Evolutionary conservation across 805 yeast genomes (phyloP).

Genomic region (Vanderwaltozyma verrucispora): DNA sequence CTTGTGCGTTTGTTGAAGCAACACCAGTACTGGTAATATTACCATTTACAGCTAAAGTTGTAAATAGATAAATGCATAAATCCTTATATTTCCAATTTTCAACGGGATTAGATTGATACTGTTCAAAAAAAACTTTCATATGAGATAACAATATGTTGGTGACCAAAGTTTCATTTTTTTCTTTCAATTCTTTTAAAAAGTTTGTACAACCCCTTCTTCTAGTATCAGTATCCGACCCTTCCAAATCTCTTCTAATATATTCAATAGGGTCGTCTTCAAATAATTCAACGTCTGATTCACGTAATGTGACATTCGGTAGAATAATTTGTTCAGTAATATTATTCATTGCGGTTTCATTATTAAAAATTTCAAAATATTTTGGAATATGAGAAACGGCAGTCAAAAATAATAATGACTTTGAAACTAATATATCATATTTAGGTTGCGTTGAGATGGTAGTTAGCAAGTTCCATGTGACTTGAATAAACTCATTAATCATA

Average conservation of each 20-base stretch:
- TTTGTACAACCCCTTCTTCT: slow-evolving; percentile 91
- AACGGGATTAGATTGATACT: slow-evolving; percentile 34
- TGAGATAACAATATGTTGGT: slow-evolving; percentile 68
- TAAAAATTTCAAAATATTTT: slow-evolving; percentile 55
- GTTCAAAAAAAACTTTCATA: slow-evolving; percentile 54
- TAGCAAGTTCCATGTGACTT: slow-evolving; percentile 71
- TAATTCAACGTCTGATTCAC: slow-evolving; percentile 82
- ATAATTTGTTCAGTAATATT: slow-evolving; percentile 76
- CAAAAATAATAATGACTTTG: slow-evolving; percentile 68
- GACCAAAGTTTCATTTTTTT: slow-evolving; percentile 59
- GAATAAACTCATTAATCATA: slow-evolving; percentile 65
- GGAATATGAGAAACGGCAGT: slow-evolving; percentile 71
- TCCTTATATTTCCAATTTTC: slow-evolving; percentile 79
- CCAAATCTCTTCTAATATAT: slow-evolving; percentile 83
- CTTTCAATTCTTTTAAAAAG: slow-evolving; percentile 77
- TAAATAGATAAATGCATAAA: slow-evolving; percentile 73
- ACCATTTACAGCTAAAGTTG: slow-evolving; percentile 88
- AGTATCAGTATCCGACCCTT: slow-evolving; percentile 89
- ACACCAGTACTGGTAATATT: slow-evolving; percentile 80
- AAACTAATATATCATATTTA: slow-evolving; percentile 76
- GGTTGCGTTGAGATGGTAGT: slow-evolving; percentile 55
- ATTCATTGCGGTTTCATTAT: slow-evolving; percentile 50
- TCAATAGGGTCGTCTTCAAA: slow-evolving; percentile 97
- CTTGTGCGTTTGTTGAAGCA: slow-evolving; percentile 69
- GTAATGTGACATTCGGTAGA: slow-evolving; percentile 75